Percentiles rank a stretch among this genome's conserved stretches.
phyloP scores from a whole-genome alignment of 2,329 filamentous ascomycete species.

The Paraphoma sp. region DNA sequence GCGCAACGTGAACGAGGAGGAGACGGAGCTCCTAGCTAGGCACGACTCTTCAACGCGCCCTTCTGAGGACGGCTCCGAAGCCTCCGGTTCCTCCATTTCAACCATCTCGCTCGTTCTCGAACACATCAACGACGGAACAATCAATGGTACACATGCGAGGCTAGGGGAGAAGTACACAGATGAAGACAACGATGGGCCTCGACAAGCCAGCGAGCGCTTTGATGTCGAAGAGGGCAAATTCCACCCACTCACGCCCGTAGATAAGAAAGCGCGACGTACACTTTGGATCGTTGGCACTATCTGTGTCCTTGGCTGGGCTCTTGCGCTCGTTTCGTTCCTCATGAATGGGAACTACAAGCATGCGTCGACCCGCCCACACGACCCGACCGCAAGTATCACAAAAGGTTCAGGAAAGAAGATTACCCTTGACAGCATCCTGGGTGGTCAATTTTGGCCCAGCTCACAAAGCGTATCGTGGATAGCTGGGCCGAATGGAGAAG shows the following conservation, averaged over 20 bases:
- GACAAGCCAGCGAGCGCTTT: slow-evolving; percentile 57
- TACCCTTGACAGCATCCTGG: slow-evolving; percentile 73
- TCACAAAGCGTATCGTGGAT: slow-evolving; percentile 79
- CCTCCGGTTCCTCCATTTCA: slow-evolving; percentile 77
- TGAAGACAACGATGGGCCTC: slow-evolving; percentile 48
- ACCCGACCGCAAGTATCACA: slow-evolving; percentile 68
- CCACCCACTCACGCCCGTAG: slow-evolving; percentile 61
- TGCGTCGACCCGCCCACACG: slow-evolving; percentile 68
- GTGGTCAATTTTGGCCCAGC: slow-evolving; percentile 69
- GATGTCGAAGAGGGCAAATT: slow-evolving; percentile 60
- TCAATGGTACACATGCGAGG: slow-evolving; percentile 33
- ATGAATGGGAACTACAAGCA: slow-evolving; percentile 70
- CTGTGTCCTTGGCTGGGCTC: slow-evolving; percentile 71
- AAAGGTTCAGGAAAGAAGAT: slow-evolving; percentile 74
- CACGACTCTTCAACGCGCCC: slow-evolving; percentile 36
- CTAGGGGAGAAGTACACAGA: slow-evolving; percentile 48
- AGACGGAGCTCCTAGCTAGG: slow-evolving; percentile 53
- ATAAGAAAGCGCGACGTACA: slow-evolving; percentile 68
- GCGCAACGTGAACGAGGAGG: slow-evolving; percentile 49
- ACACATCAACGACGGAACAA: slow-evolving; percentile 67
- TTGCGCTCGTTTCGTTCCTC: slow-evolving; percentile 72
- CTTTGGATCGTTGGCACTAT: slow-evolving; percentile 67
- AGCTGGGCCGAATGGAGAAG: slow-evolving; percentile 74
- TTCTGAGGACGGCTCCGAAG: slow-evolving; percentile 48
- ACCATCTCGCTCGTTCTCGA: slow-evolving; percentile 85